Evolutionary conservation across 1,139 yeast genomes (phyloP).

Genomic region (Meyerozyma elateridarum): DNA sequence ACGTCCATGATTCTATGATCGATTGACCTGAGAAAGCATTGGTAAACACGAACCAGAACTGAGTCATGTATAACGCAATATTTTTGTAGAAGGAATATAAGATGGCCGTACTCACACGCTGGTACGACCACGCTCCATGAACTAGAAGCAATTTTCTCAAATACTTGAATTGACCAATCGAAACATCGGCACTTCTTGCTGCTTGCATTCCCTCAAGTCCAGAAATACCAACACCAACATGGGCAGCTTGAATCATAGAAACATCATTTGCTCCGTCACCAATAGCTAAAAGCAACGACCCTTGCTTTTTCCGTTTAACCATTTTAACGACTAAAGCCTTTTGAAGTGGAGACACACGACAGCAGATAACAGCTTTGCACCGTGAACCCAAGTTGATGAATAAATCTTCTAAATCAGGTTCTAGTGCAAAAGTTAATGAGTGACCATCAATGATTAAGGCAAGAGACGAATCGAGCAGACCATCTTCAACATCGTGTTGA

Average conservation of each 20-base stretch:
- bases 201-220: constrained; percentile 99
- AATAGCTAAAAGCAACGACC: constrained; percentile 79
- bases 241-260: constrained; percentile 98
- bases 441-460: constrained; percentile 94
- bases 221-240: constrained; percentile 96
- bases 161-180: constrained; percentile 92
- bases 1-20: constrained; percentile 95
- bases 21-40: constrained; percentile 96
- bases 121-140: constrained; percentile 98
- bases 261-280: constrained; percentile 99
- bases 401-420: constrained; percentile 71
- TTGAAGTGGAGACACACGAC: constrained; percentile 96
- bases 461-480: constrained; percentile 57
- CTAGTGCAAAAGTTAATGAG: constrained; percentile 80
- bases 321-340: constrained; percentile 93
- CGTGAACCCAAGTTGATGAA: constrained; percentile 75
- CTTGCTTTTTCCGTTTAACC: constrained; percentile 70
- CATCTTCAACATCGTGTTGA: constrained; percentile 57
- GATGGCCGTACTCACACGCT: constrained; percentile 86
- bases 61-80: constrained; percentile 93
- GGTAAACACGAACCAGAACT: constrained; percentile 93
- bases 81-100: constrained; percentile 94
- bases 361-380: constrained; percentile 91
- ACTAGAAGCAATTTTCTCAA: constrained; percentile 79
- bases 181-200: constrained; percentile 94